Conservation (phyloP, 306 rosid genomes). For the Ochetophila trinervis region DNA sequence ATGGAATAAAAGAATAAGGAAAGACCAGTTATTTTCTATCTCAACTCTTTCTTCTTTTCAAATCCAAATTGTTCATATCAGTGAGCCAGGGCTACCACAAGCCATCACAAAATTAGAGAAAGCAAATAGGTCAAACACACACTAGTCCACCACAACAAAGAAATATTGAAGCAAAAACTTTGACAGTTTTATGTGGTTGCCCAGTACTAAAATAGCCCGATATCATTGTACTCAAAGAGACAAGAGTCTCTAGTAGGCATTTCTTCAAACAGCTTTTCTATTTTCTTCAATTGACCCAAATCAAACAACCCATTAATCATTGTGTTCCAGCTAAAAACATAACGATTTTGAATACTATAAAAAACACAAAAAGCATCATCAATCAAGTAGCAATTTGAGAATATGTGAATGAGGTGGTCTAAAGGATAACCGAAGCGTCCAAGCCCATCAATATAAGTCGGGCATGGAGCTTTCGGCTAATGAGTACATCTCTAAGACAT, state of each 20-base stretch:
- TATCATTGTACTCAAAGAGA: slow-evolving; percentile 68
- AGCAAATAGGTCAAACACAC: slow-evolving; percentile 31
- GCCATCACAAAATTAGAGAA: slow-evolving; percentile 58
- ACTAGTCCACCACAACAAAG: slow-evolving; percentile 8
- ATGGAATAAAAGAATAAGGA: too few species aligned
- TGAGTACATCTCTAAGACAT: slow-evolving; percentile 33
- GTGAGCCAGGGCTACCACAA: slow-evolving; percentile 42
- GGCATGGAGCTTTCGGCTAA: slow-evolving; percentile 57
- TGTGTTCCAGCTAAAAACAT: slow-evolving; percentile 57
- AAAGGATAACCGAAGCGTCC: slow-evolving; percentile 54
- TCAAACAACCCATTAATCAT: slow-evolving; percentile 42
- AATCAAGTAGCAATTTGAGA: slow-evolving; percentile 40
- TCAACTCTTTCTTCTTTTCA: too few species aligned
- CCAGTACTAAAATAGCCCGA: slow-evolving; percentile 56
- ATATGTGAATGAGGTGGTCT: slow-evolving; percentile 58
- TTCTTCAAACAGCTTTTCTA: slow-evolving; percentile 48
- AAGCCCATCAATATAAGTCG: slow-evolving; percentile 58
- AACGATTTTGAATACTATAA: slow-evolving; percentile 24
- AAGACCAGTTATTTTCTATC: too few species aligned
- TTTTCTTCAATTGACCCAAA: slow-evolving; percentile 40
- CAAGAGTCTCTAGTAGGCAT: slow-evolving; percentile 58
- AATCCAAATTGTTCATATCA: too few species aligned
- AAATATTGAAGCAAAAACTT: slow-evolving; percentile 44
- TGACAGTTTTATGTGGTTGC: slow-evolving; percentile 26
- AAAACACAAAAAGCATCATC: slow-evolving; percentile 47